Percentiles rank a stretch among this genome's conserved stretches.
Evolutionary conservation across 2,329 filamentous ascomycete species (phyloP).

Genomic region (Penicillium occitanis): DNA sequence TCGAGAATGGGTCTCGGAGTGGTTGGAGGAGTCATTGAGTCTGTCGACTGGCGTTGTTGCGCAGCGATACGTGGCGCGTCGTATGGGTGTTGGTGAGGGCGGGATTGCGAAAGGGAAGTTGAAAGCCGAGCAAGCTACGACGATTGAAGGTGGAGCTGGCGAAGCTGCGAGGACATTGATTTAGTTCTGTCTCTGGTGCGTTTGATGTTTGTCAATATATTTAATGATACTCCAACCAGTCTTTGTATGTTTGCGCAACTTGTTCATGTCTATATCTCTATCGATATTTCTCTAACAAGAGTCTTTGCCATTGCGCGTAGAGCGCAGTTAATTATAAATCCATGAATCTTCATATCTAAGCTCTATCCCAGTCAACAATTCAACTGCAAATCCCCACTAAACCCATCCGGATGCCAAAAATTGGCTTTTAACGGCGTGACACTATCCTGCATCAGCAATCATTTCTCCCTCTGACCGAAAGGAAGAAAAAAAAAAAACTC

Average conservation of each 20-base stretch:
- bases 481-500: slow-evolving; percentile 23
- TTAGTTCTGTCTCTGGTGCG: slow-evolving; percentile 4
- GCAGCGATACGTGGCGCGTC: slow-evolving; percentile 87
- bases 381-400: slow-evolving; percentile 67
- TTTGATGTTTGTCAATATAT: slow-evolving; percentile 16
- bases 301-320: neutral
- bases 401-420: slow-evolving; percentile 72
- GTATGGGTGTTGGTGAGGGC: slow-evolving; percentile 94
- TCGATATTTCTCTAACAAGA: neutral
- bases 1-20: slow-evolving; percentile 94
- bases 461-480: neutral
- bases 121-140: slow-evolving; percentile 53
- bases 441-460: slow-evolving; percentile 46
- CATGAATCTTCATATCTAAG: neutral
- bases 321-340: neutral
- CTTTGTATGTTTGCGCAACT: neutral
- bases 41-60: slow-evolving; percentile 82
- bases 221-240: slow-evolving; percentile 17
- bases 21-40: slow-evolving; percentile 84
- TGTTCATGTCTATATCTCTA: slow-evolving; percentile 2
- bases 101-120: slow-evolving; percentile 59
- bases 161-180: slow-evolving; percentile 58
- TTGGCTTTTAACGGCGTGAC: slow-evolving; percentile 86
- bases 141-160: slow-evolving; percentile 59
- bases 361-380: slow-evolving; percentile 13